Evolutionary conservation across 2,329 filamentous ascomycete genomes (phyloP), one percentile per base, ranked within the genome.

Genomic region (Hirsutella minnesotensis): DNA sequence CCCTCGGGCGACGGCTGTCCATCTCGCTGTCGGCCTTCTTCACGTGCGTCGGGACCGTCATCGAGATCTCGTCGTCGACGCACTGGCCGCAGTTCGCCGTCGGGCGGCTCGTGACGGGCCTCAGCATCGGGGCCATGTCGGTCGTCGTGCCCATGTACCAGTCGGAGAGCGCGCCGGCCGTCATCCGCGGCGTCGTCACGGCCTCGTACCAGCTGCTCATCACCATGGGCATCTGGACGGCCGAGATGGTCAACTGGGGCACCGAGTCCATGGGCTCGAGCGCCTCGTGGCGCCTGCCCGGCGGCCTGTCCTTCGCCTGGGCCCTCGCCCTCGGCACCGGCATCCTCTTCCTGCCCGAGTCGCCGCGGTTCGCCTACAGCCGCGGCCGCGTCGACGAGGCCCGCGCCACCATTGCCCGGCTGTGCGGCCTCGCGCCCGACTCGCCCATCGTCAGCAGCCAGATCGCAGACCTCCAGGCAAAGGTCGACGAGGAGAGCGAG

Each of bases 81-180:
- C 59, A 60, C 36, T 84, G 80, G 80, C 75, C 72, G 45, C 80
- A 83, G 51, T 72, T 83, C 45, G 78, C 78, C 22, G 58, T 80
- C 16, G 81, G 80, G 39, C 69, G 81, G 37, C 70, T 79, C 49
- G 69, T 82, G n/a, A 80, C 77, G 20, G 80, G 81, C 50, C 56
- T 82, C 3, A 79, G 79, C 18, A 76, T 85, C 38, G 81, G 81
- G 22, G 69, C 73, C 18, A 65, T 83, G 0, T 80, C 75, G 5
- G 79, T 81, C 35, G 64, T 77, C 21, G 77, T 80, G 1, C 77
- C 77, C 39, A 79, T 85, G 75, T 84, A 84, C 51, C 78, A 83
- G 56, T 75, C 71, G 15, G 81, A 85, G 59, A 78, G 72, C 44
- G 74, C 75, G 3, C 81, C 81, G 0, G 70, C 77, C 46, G 72